Evolutionary conservation across 1,139 yeast species (phyloP).

Genomic region (Kodamaea alishanica): DNA sequence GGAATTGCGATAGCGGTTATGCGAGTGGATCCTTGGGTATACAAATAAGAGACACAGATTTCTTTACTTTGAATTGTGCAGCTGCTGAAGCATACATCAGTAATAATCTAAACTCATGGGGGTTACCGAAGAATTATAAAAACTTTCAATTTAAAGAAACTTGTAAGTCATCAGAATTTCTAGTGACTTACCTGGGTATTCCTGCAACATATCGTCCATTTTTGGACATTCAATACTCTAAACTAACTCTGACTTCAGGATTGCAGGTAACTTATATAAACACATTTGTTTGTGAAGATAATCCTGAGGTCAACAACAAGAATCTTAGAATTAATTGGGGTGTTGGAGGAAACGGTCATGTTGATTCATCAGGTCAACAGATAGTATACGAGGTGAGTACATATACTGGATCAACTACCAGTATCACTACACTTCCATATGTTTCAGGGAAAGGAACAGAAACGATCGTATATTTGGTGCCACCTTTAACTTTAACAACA

Average conservation of each 20-base stretch:
- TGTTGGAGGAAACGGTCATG: neutral
- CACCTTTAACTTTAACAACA: too few species aligned
- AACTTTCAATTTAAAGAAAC: too few species aligned
- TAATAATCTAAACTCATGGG: conserved; percentile 21
- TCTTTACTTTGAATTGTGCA: conserved; percentile 22
- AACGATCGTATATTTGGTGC: too few species aligned
- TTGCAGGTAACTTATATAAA: too few species aligned
- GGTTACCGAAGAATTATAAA: conserved; percentile 14
- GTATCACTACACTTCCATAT: conserved; percentile 14
- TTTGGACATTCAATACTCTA: too few species aligned
- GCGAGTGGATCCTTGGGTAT: conserved; percentile 24
- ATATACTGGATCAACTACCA: conserved; percentile 4
- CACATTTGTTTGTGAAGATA: too few species aligned
- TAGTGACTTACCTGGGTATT: conserved; percentile 21
- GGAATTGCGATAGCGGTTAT: conserved; percentile 22
- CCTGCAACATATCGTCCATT: conserved; percentile 30
- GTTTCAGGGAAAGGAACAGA: too few species aligned
- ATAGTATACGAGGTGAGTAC: conserved; percentile 2
- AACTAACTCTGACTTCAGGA: too few species aligned
- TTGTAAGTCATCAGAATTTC: too few species aligned
- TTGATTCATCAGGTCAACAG: conserved; percentile 2
- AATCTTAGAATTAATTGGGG: conserved; percentile 1
- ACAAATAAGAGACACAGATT: too few species aligned
- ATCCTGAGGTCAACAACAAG: too few species aligned
- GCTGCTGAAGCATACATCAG: conserved; percentile 19